Conservation (phyloP, 805 yeast genomes). For the Yamadazyma akitaensis region DNA sequence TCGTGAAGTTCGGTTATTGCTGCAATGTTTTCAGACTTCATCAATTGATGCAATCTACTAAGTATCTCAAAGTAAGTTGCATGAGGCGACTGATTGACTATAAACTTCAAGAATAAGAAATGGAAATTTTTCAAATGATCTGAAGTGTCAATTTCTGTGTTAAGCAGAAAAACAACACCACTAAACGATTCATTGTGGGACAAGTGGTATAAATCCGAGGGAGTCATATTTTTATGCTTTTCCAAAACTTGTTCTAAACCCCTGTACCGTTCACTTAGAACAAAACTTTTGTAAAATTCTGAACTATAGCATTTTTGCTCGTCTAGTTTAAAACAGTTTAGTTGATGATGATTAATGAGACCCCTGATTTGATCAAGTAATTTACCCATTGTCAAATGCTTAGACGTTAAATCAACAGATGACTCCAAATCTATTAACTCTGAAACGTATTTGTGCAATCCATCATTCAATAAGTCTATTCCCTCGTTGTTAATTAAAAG, state of each 20-base stretch:
- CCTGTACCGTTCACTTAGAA: constrained; percentile 25
- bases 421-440: constrained; percentile 21
- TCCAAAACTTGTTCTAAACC: constrained; percentile 19
- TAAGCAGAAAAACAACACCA: not conserved
- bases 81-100: not conserved
- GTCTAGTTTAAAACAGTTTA: constrained; percentile 13
- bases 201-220: constrained; percentile 7
- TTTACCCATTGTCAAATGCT: constrained; percentile 12
- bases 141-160: not conserved
- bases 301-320: constrained; percentile 13
- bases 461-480: constrained; percentile 8
- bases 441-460: constrained; percentile 10
- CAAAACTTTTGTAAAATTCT: constrained; percentile 17
- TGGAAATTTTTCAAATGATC: not conserved
- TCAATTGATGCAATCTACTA: constrained; percentile 1
- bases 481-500: constrained; percentile 13
- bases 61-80: constrained; percentile 5
- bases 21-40: not conserved
- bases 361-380: constrained; percentile 17
- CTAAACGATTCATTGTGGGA: constrained; percentile 3
- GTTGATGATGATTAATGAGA: constrained; percentile 16
- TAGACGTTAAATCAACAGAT: constrained; percentile 19
- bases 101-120: constrained; percentile 4
- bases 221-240: constrained; percentile 5
- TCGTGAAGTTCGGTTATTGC: not conserved